These are phyloP conservation scores for Globisporangium heterothallicum DNA, from an alignment of 352 stramenopile genomes.

Conservation along the genomic window DNA sequence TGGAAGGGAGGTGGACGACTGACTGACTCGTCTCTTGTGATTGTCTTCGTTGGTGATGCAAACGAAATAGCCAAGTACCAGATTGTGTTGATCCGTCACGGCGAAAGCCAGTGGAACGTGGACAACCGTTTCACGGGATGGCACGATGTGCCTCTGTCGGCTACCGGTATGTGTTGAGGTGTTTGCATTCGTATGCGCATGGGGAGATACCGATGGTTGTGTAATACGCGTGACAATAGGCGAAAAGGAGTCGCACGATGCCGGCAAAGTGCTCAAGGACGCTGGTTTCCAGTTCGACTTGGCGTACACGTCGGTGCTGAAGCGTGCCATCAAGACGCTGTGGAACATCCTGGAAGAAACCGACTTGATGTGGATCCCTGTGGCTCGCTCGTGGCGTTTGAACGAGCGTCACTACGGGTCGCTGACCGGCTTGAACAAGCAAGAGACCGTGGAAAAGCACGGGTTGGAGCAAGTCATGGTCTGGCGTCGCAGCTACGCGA, in stretches of 20 bases:
- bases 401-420: slow-evolving; percentile 99
- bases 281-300: slow-evolving; percentile 92
- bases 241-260: slow-evolving; percentile 91
- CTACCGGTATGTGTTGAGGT: slow-evolving; percentile 42
- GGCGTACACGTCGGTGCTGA: slow-evolving; percentile 95
- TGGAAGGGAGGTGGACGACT: not conserved
- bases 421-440: slow-evolving; percentile 98
- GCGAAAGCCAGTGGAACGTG: slow-evolving; percentile 97
- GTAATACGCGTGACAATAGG: slow-evolving; percentile 13
- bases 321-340: slow-evolving; percentile 97
- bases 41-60: not conserved
- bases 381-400: slow-evolving; percentile 90
- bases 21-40: not conserved
- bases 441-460: slow-evolving; percentile 98
- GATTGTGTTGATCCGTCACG: slow-evolving; percentile 91
- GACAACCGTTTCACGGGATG: slow-evolving; percentile 99
- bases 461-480: slow-evolving; percentile 97
- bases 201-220: not conserved
- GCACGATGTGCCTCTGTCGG: slow-evolving; percentile 94
- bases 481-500: slow-evolving; percentile 97
- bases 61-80: slow-evolving; percentile 66
- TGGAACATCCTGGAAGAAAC: slow-evolving; percentile 96
- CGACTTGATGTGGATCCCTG: slow-evolving; percentile 97
- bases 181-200: no score
- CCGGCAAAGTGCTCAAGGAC: slow-evolving; percentile 91